A percentile compares a stretch with the other conserved stretches of the same genome.
phyloP scores from a whole-genome alignment of 2,329 filamentous ascomycete genomes.

The Fusarium ambrosium region DNA sequence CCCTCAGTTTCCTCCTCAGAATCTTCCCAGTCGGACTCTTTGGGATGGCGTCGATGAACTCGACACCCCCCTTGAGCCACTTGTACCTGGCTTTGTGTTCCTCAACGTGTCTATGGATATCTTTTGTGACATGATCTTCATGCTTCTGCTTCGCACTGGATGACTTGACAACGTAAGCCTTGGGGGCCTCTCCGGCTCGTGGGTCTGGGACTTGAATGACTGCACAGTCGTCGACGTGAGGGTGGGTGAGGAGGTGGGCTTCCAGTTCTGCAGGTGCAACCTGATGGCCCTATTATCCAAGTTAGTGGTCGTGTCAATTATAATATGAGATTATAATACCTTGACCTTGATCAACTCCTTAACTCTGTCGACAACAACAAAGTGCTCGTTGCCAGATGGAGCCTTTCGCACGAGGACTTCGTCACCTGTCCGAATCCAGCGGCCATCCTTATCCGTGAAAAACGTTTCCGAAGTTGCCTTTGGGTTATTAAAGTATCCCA shows the following conservation, averaged over 20 bases:
- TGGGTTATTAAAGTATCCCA: slow-evolving; percentile 90
- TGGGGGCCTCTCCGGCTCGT: slow-evolving; percentile 71
- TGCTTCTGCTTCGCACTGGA: slow-evolving; percentile 62
- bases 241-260: slow-evolving; percentile 78
- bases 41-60: slow-evolving; percentile 75
- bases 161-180: slow-evolving; percentile 71
- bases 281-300: slow-evolving; percentile 73
- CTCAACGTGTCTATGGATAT: slow-evolving; percentile 71
- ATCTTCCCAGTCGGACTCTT: slow-evolving; percentile 84
- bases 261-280: slow-evolving; percentile 85
- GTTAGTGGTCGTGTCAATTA: too few relatives aligned
- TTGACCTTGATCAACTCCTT: slow-evolving; percentile 83
- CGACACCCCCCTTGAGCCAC: slow-evolving; percentile 72
- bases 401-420: slow-evolving; percentile 78
- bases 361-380: slow-evolving; percentile 84
- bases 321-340: slow-evolving; percentile 47
- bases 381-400: slow-evolving; percentile 78
- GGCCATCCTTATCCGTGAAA: slow-evolving; percentile 71
- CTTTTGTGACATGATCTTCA: slow-evolving; percentile 60
- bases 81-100: slow-evolving; percentile 78
- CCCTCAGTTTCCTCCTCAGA: slow-evolving; percentile 12
- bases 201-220: slow-evolving; percentile 77
- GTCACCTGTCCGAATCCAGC: slow-evolving; percentile 88
- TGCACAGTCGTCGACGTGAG: slow-evolving; percentile 78
- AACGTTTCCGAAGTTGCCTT: slow-evolving; percentile 88